These are phyloP conservation scores for Speleostelium caveatum DNA, from an alignment of 78 protist species.

Conservation along the genomic window DNA sequence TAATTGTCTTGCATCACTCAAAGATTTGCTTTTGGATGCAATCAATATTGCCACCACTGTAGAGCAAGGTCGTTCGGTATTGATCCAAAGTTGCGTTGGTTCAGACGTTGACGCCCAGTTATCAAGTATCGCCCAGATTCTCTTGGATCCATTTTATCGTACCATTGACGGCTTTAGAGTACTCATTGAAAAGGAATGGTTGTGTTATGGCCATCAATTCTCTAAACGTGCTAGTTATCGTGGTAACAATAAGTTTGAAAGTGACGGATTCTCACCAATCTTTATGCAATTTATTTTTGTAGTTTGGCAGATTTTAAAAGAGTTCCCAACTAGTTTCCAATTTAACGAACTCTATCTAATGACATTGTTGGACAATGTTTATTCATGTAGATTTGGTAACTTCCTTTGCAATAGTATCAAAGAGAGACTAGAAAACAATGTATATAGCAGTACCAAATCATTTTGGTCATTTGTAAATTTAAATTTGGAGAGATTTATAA, in stretches of 20 bases:
- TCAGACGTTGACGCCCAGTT: conserved; percentile 41
- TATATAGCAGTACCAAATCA: conserved; percentile 29
- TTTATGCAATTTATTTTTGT: conserved; percentile 91
- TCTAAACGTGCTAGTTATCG: conserved; percentile 29
- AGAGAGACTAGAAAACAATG: conserved; percentile 36
- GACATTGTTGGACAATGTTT: conserved; percentile 11
- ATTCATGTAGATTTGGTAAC: conserved; percentile 64
- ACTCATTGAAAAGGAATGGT: conserved; percentile 88
- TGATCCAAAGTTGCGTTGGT: conserved; percentile 32
- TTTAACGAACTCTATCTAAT: conserved; percentile 57
- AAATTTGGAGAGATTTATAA: conserved; percentile 16
- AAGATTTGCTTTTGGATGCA: conserved; percentile 24
- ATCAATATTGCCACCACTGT: conserved; percentile 41
- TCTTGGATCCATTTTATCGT: conserved; percentile 84
- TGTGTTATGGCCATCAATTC: conserved; percentile 74
- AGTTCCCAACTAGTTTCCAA: conserved; percentile 79
- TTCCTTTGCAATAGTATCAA: conserved; percentile 55
- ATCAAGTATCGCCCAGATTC: conserved; percentile 34
- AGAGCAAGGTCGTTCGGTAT: conserved; percentile 55
- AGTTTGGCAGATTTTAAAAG: conserved; percentile 87
- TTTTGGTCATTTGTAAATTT: conserved; percentile 41
- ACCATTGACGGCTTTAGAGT: conserved; percentile 84
- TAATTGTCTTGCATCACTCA: conserved; percentile 36
- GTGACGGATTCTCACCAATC: conserved; percentile 82
- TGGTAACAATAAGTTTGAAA: not conserved